Conservation (phyloP, 192 early-diverging fungal genomes). For the Kickxella alabastrina region DNA sequence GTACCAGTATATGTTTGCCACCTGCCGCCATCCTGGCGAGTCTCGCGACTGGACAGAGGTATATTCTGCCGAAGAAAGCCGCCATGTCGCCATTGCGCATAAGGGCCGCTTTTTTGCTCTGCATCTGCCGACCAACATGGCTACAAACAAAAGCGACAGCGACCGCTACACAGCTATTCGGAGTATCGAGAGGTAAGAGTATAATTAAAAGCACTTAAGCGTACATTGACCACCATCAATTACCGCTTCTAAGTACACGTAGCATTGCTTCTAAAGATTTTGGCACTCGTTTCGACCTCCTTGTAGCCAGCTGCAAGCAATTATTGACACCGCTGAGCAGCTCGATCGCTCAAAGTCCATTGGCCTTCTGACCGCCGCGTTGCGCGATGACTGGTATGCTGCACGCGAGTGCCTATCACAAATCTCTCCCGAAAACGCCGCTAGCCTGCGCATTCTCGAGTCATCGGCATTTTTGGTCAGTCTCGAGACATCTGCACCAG, state of each 20-base stretch:
- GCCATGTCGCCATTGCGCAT: slow-evolving; percentile 69
- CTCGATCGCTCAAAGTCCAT: slow-evolving; percentile 42
- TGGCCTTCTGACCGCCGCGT: slow-evolving; percentile 55
- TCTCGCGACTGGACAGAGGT: slow-evolving; percentile 62
- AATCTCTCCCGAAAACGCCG: slow-evolving; percentile 58
- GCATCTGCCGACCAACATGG: slow-evolving; percentile 43
- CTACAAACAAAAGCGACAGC: no score
- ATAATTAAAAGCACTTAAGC: neutral
- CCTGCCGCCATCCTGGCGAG: slow-evolving; percentile 69
- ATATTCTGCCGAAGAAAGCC: slow-evolving; percentile 59
- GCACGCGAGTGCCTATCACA: slow-evolving; percentile 58
- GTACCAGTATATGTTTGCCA: slow-evolving; percentile 82
- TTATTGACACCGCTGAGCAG: slow-evolving; percentile 61
- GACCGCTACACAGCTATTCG: slow-evolving; percentile 35
- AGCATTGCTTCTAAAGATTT: neutral
- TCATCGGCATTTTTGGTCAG: slow-evolving; percentile 72
- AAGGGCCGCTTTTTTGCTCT: slow-evolving; percentile 76
- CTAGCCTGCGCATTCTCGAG: slow-evolving; percentile 66
- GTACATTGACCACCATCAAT: no score
- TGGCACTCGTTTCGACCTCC: neutral
- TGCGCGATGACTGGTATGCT: slow-evolving; percentile 55
- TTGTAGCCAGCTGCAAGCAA: slow-evolving; percentile 61
- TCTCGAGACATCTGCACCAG: slow-evolving; percentile 69
- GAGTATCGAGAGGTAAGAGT: slow-evolving; percentile 53
- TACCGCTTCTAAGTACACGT: neutral